Conservation (phyloP, 768 basidiomycete genomes). For the Serendipita vermifera region DNA sequence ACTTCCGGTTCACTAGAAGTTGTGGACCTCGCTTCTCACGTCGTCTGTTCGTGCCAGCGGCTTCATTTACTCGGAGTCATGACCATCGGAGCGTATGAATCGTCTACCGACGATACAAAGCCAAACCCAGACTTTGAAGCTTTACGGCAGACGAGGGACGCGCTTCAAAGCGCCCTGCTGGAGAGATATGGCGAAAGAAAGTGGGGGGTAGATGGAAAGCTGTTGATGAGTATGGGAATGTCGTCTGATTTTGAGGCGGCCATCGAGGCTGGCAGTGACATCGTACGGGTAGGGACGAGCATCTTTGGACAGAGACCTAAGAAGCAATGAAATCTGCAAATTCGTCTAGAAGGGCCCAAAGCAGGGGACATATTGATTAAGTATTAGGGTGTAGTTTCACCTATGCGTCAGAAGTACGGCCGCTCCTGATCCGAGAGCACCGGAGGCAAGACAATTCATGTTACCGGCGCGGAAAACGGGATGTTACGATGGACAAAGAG, state of each 20-base stretch:
- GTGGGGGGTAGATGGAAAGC: slow-evolving; percentile 38
- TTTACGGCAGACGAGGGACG: slow-evolving; percentile 50
- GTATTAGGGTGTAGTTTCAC: not conserved
- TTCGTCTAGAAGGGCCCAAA: too few relatives aligned
- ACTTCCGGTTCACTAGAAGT: slow-evolving; percentile 38
- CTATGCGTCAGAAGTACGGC: too few relatives aligned
- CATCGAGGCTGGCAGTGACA: slow-evolving; percentile 66
- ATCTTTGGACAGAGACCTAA: slow-evolving; percentile 68
- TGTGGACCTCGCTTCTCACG: slow-evolving; percentile 49
- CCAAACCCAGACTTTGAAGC: slow-evolving; percentile 63
- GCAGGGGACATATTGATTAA: not conserved
- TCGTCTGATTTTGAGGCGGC: slow-evolving; percentile 88
- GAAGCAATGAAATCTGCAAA: slow-evolving; percentile 28
- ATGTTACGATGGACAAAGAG: too few relatives aligned
- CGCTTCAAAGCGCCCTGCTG: slow-evolving; percentile 37
- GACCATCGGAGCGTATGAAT: slow-evolving; percentile 82
- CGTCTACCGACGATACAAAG: slow-evolving; percentile 26
- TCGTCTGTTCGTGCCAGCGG: slow-evolving; percentile 59
- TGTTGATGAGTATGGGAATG: slow-evolving; percentile 91
- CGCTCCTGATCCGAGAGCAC: too few relatives aligned
- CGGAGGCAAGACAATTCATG: too few relatives aligned
- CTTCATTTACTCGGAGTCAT: slow-evolving; percentile 78
- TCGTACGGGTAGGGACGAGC: slow-evolving; percentile 82
- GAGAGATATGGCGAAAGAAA: slow-evolving; percentile 11
- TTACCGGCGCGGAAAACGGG: too few relatives aligned